phyloP scores from a whole-genome alignment of 148 eudicot genomes.

The Selenicereus undatus region DNA sequence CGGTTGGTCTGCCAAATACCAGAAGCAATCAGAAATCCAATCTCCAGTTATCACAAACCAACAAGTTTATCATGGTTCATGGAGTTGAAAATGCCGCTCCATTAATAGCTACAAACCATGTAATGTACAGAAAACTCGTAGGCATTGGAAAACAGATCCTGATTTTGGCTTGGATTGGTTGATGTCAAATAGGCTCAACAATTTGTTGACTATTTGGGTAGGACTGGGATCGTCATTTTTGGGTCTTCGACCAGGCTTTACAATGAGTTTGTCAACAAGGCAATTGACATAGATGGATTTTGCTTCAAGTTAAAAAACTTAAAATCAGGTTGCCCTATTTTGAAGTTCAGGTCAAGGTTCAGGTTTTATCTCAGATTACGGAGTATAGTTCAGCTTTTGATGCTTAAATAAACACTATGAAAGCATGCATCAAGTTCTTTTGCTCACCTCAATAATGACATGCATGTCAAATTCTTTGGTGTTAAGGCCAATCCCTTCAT shows the following conservation, averaged over 20 bases:
- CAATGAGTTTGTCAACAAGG: no score
- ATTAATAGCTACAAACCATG: not conserved
- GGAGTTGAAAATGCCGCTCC: not conserved
- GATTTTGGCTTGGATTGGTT: not conserved
- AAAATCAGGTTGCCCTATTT: no score
- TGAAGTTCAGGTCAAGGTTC: not conserved
- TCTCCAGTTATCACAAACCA: not conserved
- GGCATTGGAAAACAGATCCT: not conserved
- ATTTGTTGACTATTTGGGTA: no score
- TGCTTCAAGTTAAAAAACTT: no score
- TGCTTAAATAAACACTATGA: no score
- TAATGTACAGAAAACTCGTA: not conserved
- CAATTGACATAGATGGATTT: no score
- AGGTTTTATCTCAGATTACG: no score
- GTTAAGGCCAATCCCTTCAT: constrained; percentile 92
- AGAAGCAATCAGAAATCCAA: constrained; percentile 6
- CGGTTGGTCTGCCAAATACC: constrained; percentile 76
- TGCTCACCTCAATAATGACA: constrained; percentile 90
- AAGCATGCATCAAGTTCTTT: not conserved
- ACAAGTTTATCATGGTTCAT: not conserved
- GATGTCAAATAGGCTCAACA: not conserved
- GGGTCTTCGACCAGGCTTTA: no score
- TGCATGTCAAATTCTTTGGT: constrained; percentile 98
- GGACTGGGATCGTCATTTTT: no score
- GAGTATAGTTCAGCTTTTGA: no score